phyloP scores from a whole-genome alignment of 1,284 basidiomycete genomes.

The Malassezia equina region DNA sequence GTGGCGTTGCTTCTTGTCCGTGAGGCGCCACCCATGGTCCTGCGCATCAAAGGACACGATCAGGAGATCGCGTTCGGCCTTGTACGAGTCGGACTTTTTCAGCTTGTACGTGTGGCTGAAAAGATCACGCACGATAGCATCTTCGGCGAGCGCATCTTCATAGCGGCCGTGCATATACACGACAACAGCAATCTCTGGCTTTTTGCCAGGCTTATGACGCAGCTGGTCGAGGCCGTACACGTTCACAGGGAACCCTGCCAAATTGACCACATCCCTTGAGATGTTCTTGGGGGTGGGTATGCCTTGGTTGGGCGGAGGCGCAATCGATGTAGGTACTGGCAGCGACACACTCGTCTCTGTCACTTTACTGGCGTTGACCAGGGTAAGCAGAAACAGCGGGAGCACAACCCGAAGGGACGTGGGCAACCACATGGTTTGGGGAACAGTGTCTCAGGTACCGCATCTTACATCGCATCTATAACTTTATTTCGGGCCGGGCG shows the following conservation, averaged over 20 bases:
- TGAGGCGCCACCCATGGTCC: constrained; percentile 47
- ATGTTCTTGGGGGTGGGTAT: not conserved
- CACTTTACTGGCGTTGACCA: not conserved
- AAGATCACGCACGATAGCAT: constrained; percentile 47
- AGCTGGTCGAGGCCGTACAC: constrained; percentile 37
- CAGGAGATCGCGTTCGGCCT: constrained; percentile 20
- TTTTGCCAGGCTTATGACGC: constrained; percentile 11
- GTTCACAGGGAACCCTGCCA: constrained; percentile 35
- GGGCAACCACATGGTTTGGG: not conserved
- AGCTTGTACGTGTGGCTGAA: not conserved
- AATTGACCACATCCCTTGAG: constrained; percentile 18
- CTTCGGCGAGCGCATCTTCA: constrained; percentile 53
- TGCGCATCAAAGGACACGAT: constrained; percentile 45
- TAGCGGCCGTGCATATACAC: constrained; percentile 19
- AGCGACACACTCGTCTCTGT: not conserved
- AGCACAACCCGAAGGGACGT: not conserved
- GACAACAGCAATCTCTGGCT: constrained; percentile 20
- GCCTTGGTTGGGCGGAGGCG: not conserved
- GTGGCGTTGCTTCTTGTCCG: constrained; percentile 31
- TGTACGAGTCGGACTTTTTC: not conserved
- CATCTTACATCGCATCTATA: no score
- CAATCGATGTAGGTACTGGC: not conserved
- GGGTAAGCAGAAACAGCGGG: no score
- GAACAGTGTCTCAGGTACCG: not conserved
- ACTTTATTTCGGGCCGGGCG: no score